Evolutionary conservation across 1,284 basidiomycete species (phyloP).

Genomic region (Cerrena zonata): DNA sequence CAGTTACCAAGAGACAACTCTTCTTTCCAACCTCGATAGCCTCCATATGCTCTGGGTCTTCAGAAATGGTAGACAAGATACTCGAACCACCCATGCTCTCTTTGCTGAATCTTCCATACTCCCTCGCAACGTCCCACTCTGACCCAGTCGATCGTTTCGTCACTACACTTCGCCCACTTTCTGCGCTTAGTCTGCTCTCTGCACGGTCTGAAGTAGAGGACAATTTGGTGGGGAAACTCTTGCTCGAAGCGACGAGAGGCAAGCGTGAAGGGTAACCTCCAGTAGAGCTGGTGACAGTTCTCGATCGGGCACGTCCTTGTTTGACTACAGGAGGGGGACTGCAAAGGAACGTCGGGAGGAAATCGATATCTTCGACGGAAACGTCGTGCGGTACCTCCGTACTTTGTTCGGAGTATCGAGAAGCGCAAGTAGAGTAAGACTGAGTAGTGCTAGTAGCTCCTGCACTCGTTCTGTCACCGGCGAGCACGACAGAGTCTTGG

Average conservation of each 20-base stretch:
- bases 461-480: conserved; percentile 18
- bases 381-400: conserved; percentile 6
- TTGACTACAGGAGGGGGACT: background rate
- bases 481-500: background rate
- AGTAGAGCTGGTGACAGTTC: conserved; percentile 8
- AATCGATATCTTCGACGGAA: background rate
- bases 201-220: background rate
- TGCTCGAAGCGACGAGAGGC: conserved; percentile 6
- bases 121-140: conserved; percentile 26
- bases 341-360: background rate
- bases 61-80: conserved; percentile 10
- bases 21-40: conserved; percentile 21
- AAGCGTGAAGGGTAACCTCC: background rate
- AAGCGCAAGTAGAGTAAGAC: conserved; percentile 28
- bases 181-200: conserved; percentile 1
- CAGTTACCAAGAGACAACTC: conserved; percentile 21
- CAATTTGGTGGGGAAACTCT: conserved; percentile 12
- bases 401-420: conserved; percentile 25
- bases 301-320: conserved; percentile 11
- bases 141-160: conserved; percentile 12
- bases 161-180: background rate
- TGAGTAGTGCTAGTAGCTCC: conserved; percentile 23
- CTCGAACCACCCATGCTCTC: conserved; percentile 6
- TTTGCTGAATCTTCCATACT: conserved; percentile 19
- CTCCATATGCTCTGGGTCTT: conserved; percentile 14